Evolutionary conservation across 2,329 filamentous ascomycete genomes (phyloP).

Genomic region (Ophiostoma sp.): DNA sequence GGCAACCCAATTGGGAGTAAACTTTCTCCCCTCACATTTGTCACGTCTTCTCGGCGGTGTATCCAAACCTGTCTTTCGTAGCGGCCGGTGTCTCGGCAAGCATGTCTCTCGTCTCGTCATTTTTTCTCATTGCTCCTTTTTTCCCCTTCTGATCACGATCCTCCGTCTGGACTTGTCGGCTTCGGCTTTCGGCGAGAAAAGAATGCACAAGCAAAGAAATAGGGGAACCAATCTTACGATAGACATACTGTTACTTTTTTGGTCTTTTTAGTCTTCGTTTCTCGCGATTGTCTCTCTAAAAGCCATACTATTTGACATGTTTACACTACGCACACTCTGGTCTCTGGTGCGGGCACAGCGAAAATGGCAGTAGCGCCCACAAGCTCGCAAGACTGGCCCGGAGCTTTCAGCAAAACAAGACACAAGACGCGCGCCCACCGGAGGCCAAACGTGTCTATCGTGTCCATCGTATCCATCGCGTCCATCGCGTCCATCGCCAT

Average conservation of each 20-base stretch:
- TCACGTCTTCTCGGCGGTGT: not conserved
- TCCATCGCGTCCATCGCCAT: not conserved
- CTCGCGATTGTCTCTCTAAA: not conserved
- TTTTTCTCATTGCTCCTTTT: not conserved
- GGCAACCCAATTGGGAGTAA: not conserved
- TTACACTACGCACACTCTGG: not conserved
- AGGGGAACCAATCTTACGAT: not conserved
- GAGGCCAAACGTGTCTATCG: not conserved
- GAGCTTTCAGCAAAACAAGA: slow-evolving; percentile 1
- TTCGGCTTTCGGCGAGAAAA: slow-evolving; percentile 5
- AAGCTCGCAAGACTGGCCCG: not conserved
- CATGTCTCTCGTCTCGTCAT: not conserved
- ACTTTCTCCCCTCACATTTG: not conserved
- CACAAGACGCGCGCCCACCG: not conserved
- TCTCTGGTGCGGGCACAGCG: not conserved
- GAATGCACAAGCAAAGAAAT: not conserved
- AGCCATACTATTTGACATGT: not conserved
- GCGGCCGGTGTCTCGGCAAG: not conserved
- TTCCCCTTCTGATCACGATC: not conserved
- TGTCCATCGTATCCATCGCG: not conserved
- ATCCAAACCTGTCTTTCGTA: not conserved
- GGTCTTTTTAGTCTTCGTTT: not conserved
- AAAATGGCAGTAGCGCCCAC: not conserved
- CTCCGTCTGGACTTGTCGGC: not conserved
- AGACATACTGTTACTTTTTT: not conserved